Conservation (phyloP, 2,329 filamentous ascomycete genomes). For the Pseudopyricularia cyperi region DNA sequence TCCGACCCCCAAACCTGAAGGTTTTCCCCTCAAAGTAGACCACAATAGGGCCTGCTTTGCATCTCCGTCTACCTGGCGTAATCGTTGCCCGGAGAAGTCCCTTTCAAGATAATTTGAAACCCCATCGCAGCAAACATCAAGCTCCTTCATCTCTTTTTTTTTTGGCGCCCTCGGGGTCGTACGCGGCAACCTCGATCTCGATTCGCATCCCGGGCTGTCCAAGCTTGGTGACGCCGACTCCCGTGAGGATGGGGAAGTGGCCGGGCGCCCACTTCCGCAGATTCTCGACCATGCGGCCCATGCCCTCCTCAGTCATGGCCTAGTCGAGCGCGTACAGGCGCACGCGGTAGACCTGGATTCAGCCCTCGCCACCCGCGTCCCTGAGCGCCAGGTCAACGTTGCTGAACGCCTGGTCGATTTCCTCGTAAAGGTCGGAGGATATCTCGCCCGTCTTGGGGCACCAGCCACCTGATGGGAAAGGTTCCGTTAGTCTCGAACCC, state of each 20-base stretch:
- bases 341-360: conserved; percentile 17
- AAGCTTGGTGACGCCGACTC: conserved; percentile 33
- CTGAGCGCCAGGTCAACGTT: conserved; percentile 37
- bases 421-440: conserved; percentile 4
- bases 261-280: conserved; percentile 36
- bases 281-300: conserved; percentile 29
- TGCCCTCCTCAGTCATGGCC: conserved; percentile 22
- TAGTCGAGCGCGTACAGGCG: conserved; percentile 23
- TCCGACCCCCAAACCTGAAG: too few species aligned
- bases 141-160: too few species aligned
- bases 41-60: too few species aligned
- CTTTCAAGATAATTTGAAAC: too few species aligned
- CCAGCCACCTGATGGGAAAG: background rate
- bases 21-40: too few species aligned
- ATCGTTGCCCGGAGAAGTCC: too few species aligned
- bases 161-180: conserved; percentile 15
- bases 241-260: conserved; percentile 40
- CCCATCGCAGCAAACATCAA: too few species aligned
- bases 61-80: too few species aligned
- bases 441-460: conserved; percentile 19
- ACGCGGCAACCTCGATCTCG: conserved; percentile 43
- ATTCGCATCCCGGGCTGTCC: conserved; percentile 38
- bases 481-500: background rate
- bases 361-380: conserved; percentile 28
- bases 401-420: conserved; percentile 33